Evolutionary conservation across 345 rosid genomes (phyloP).

Genomic region (Gossypium raimondii): DNA sequence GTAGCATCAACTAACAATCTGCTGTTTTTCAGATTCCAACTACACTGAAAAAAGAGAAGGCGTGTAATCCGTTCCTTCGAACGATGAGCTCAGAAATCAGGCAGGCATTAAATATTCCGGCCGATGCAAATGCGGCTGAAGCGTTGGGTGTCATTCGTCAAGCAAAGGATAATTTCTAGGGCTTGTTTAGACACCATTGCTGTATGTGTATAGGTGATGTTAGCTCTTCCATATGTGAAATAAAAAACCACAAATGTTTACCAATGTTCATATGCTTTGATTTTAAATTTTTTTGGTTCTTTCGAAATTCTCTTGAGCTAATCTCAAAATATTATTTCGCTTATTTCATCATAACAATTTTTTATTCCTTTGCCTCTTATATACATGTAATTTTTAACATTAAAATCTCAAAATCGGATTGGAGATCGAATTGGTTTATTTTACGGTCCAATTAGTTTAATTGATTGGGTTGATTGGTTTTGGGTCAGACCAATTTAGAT

Average conservation of each 20-base stretch:
- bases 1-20: not conserved
- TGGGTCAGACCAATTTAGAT: no score
- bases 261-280: not conserved
- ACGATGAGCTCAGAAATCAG: slow-evolving; percentile 63
- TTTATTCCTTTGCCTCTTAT: no score
- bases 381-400: no score
- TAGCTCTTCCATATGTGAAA: slow-evolving; percentile 17
- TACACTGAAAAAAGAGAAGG: slow-evolving; percentile 69
- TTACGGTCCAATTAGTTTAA: no score
- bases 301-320: no score
- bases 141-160: slow-evolving; percentile 59
- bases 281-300: no score
- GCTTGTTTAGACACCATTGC: not conserved
- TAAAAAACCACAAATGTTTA: slow-evolving; percentile 4
- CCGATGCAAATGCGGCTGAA: slow-evolving; percentile 55
- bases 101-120: slow-evolving; percentile 51
- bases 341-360: no score
- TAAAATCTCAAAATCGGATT: no score
- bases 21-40: slow-evolving; percentile 67
- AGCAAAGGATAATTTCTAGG: slow-evolving; percentile 76
- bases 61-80: slow-evolving; percentile 90
- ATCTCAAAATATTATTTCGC: no score
- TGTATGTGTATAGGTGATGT: slow-evolving; percentile 41
- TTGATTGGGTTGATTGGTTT: no score
- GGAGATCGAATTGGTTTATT: no score